A percentile compares a stretch with the other conserved stretches of the same genome.
Evolutionary conservation across 305 asterid genomes (phyloP).

Genomic region (Solanum aculeatissimum): DNA sequence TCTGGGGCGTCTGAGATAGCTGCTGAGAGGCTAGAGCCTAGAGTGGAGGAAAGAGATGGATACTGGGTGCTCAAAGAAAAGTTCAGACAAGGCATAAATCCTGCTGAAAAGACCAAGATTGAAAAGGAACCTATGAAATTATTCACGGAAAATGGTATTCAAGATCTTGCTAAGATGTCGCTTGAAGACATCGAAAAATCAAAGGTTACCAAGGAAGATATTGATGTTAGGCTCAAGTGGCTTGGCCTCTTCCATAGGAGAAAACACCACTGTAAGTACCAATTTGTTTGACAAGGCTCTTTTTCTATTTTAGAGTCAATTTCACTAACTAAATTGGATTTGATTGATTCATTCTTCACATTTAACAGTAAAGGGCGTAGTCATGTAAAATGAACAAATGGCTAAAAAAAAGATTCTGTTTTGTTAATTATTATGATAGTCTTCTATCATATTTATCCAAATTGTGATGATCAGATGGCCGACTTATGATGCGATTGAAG

Average conservation of each 20-base stretch:
- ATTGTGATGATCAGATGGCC: slow-evolving; percentile 47
- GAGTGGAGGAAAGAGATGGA: slow-evolving; percentile 68
- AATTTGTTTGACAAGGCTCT: background rate
- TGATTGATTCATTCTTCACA: background rate
- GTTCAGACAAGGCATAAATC: slow-evolving; percentile 66
- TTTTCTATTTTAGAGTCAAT: background rate
- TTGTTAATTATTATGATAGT: background rate
- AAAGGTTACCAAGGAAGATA: slow-evolving; percentile 64
- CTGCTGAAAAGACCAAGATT: slow-evolving; percentile 78
- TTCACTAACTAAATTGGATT: background rate
- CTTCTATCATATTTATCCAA: background rate
- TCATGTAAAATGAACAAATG: background rate
- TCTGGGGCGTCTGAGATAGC: slow-evolving; percentile 20
- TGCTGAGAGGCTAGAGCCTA: slow-evolving; percentile 55
- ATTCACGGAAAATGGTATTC: slow-evolving; percentile 75
- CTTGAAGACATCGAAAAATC: slow-evolving; percentile 66
- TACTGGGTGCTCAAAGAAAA: slow-evolving; percentile 74
- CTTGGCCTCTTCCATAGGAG: slow-evolving; percentile 93
- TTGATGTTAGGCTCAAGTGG: slow-evolving; percentile 91
- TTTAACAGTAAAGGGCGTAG: background rate
- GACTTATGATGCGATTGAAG: slow-evolving; percentile 96
- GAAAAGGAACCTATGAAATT: slow-evolving; percentile 82
- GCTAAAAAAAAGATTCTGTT: background rate
- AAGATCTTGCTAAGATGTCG: slow-evolving; percentile 50
- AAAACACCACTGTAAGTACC: slow-evolving; percentile 73